These are phyloP conservation scores for Lomentospora prolificans DNA, from an alignment of 2,329 filamentous ascomycete genomes.

Conservation along the genomic window DNA sequence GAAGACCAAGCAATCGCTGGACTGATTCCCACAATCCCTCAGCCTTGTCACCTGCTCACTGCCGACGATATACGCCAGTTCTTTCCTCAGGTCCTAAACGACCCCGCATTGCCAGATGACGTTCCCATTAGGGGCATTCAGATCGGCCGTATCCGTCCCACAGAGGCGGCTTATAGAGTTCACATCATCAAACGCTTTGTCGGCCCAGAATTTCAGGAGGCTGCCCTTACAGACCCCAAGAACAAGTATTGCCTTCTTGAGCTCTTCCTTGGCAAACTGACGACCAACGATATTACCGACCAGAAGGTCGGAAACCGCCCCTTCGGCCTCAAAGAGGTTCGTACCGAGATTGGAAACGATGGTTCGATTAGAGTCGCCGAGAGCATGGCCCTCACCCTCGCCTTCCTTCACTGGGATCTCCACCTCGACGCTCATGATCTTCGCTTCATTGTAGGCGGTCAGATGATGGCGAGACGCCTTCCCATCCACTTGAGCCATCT, in stretches of 20 bases:
- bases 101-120: not conserved
- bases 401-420: constrained; percentile 4
- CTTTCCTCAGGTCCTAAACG: constrained; percentile 2
- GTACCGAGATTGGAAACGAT: not conserved
- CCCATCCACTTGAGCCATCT: not conserved
- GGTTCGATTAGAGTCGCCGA: constrained; percentile 1
- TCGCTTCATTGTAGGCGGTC: not conserved
- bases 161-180: not conserved
- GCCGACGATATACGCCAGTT: not conserved
- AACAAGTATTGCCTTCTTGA: constrained; percentile 5
- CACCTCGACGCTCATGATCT: not conserved
- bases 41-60: not conserved
- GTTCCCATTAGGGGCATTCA: not conserved
- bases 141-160: not conserved
- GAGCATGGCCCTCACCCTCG: constrained; percentile 4
- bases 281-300: not conserved
- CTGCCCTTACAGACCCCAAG: not conserved
- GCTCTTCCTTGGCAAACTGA: not conserved
- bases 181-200: constrained; percentile 1
- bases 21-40: not conserved
- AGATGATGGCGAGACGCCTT: not conserved
- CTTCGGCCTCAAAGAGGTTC: not conserved
- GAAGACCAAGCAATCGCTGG: constrained; percentile 4
- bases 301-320: not conserved
- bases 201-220: not conserved